phyloP scores from a whole-genome alignment of 345 rosid species.

The Sisymbrium altissimum region DNA sequence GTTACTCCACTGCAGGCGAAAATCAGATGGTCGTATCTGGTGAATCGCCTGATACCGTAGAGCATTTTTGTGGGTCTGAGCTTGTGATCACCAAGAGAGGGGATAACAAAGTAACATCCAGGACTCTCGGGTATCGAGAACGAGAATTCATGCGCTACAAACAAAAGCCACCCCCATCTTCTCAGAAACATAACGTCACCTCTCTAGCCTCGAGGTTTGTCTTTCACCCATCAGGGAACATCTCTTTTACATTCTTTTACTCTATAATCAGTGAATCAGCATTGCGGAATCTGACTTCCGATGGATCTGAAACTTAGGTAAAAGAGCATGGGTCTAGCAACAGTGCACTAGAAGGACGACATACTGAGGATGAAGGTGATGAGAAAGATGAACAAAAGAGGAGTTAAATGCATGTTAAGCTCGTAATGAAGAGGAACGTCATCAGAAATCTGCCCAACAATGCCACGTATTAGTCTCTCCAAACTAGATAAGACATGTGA shows the following conservation, averaged over 20 bases:
- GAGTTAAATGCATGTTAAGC: conserved; percentile 57
- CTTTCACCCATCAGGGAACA: too few species aligned
- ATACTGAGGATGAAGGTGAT: conserved; percentile 85
- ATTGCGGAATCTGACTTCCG: not conserved
- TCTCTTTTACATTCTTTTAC: not conserved
- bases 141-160: conserved; percentile 84
- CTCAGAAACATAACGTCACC: conserved; percentile 51
- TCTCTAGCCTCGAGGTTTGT: conserved; percentile 72
- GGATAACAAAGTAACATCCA: conserved; percentile 41
- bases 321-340: conserved; percentile 80
- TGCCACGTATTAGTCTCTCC: conserved; percentile 50
- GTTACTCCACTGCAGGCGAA: conserved; percentile 68
- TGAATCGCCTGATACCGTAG: conserved; percentile 47
- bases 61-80: conserved; percentile 83
- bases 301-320: conserved; percentile 51
- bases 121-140: conserved; percentile 83
- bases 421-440: conserved; percentile 78
- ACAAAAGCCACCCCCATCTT: conserved; percentile 88
- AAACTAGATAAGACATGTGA: too few species aligned
- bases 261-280: not conserved
- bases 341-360: conserved; percentile 72
- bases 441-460: conserved; percentile 80
- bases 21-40: conserved; percentile 67
- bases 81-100: conserved; percentile 74
- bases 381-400: conserved; percentile 67